A percentile compares a stretch with the other conserved stretches of the same genome.
Conservation (phyloP, 352 stramenopile species). For the Phytophthora colocasiae region DNA sequence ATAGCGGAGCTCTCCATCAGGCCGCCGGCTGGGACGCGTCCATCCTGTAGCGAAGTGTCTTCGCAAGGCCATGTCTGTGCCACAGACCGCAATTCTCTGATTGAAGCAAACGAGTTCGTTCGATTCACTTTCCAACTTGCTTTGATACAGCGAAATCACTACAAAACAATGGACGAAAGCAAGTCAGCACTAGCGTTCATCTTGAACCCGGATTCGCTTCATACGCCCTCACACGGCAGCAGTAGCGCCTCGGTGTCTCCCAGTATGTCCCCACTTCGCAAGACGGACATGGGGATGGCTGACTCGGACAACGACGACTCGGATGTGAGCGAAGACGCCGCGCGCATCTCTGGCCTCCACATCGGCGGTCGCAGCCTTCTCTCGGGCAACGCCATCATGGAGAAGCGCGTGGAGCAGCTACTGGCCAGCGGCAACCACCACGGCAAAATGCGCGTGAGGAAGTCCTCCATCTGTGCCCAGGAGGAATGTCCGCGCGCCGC, state of each 20-base stretch:
- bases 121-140: constrained; percentile 9
- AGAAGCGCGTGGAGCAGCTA: constrained; percentile 66
- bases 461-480: constrained; percentile 67
- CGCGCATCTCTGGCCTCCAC: constrained; percentile 44
- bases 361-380: constrained; percentile 65
- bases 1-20: constrained; percentile 3
- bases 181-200: constrained; percentile 78
- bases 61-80: neutral
- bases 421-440: constrained; percentile 65
- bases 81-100: constrained; percentile 20
- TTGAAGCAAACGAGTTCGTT: constrained; percentile 18
- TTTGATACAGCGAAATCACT: no score
- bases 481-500: constrained; percentile 57
- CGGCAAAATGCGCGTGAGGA: constrained; percentile 75
- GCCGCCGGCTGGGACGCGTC: constrained; percentile 5
- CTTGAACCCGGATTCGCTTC: constrained; percentile 60
- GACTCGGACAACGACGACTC: constrained; percentile 47
- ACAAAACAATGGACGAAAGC: constrained; percentile 42
- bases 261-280: constrained; percentile 58
- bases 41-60: constrained; percentile 13
- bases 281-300: constrained; percentile 39
- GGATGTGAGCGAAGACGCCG: constrained; percentile 43
- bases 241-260: constrained; percentile 37
- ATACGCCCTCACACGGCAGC: constrained; percentile 15
- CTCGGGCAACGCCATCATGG: constrained; percentile 52